Base-by-base conservation (phyloP, 768 basidiomycete species). In the Tylopilus sp. region DNA sequence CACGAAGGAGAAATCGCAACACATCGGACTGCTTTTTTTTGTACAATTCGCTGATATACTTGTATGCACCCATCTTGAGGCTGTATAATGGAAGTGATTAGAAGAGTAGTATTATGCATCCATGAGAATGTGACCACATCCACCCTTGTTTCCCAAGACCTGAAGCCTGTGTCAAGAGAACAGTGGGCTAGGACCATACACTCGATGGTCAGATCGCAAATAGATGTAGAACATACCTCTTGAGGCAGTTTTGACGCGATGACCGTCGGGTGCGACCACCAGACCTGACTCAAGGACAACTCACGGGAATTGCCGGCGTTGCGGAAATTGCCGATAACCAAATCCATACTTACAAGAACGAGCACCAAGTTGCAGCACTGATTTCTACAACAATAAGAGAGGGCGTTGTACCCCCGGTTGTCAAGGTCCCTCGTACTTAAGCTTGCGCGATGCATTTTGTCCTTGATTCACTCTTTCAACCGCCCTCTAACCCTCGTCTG, bases 1-100 rank as follows among this genome's bases (percentile, higher is more conserved):
- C 95, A 67, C 97, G 94, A 67, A 95, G 86, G 59, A 99, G 81
- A 80, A 99, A 99, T 62, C 93, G 91, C 70, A 98, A 83, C 61
- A 98, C 93, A 76, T 95, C 92, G 63, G 88, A 91, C 76, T 95
- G 92, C 75, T 95, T 95, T 78, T 97, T 97, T 79, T 95, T 95
- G 86, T 95, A 93, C 58, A 98, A 77, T 77, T 98, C 95, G 62
- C 89, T 86, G 69, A 98, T 86, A 72, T 98, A 98, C 75, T 95
- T 92, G 82, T 92, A 92, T 62, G 89, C 90, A 69, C 90, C 90
- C 90, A 91, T 92, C 70, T 78, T 84, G 76, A 73, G 72, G 75
- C 65, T 66, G 53, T 50, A 57, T 50, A 44, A 51, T 43, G 38
- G 61, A 58, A 57, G 40, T 39, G 44, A 60, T 52, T 57, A 59